Base-by-base conservation (phyloP, 768 basidiomycete species). In the Kwoniella bestiolae region DNA sequence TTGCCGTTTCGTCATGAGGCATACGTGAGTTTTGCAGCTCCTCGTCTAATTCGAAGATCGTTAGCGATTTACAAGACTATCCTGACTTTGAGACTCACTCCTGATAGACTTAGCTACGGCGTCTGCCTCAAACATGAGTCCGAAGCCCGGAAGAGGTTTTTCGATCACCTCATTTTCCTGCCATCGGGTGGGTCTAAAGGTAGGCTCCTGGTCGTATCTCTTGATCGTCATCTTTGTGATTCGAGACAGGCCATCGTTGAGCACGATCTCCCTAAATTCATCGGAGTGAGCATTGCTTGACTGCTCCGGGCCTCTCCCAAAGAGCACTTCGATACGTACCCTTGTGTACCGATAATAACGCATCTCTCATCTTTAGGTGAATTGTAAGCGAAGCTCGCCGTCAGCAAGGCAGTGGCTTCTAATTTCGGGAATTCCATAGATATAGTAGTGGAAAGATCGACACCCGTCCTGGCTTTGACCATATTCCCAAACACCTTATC, bases 71-170 rank as follows among this genome's bases (percentile, higher is more conserved):
- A n/a, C 7, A 6, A n/a, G 18, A 7, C 25, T 26, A 47, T 26
- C 46, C 18, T 5, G 25, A n/a, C n/a, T n/a, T n/a, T n/a, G 7
- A 5, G 25, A 47, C 46, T 47, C 46, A 47, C 46, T 5, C n/a
- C 46, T 47, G n/a, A 47, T 7, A 26, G n/a, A n/a, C 25, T 26
- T n/a, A 18, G 46, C 46, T 5, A 47, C 46, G 18, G 46, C 46
- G 25, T 47, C 46, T 5, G 46, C 46, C 46, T 47, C 46, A 18
- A 47, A 47, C n/a, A n/a, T n/a, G 46, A 47, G 46, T n/a, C 46
- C 46, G 18, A 47, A 47, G 6, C 25, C n/a, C 6, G 46, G 46
- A 6, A 47, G 25, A 5, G 18, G 18, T 18, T 7, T n/a, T 18
- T 47, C 46, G 46, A 47, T n/a, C 7, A 47, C 46, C 18, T 47